Base-by-base conservation (phyloP, 371 early-diverging fungal species). In the Entomophthora muscae region DNA sequence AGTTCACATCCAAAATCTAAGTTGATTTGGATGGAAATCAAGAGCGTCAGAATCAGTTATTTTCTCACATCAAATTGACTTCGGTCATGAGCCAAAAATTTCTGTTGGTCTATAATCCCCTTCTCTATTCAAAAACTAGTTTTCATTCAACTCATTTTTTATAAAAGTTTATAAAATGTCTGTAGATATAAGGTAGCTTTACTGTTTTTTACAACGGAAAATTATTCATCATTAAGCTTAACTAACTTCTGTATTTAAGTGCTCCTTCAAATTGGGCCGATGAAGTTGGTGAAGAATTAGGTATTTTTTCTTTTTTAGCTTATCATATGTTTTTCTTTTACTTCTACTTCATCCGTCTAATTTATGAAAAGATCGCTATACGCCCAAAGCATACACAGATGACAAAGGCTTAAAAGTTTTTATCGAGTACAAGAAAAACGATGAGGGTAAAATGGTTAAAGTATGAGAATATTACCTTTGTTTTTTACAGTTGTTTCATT, bases 401-500 rank as follows among this genome's bases (percentile, higher is more conserved):
- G 83, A 81, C 65, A 89, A 92, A 64, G 93, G 91, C 53, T 84
- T 90, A 66, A 87, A 87, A 69, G 82, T 85, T 31, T 79, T 88
- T 63, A 78, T 88, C 60, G 88, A 88, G 77, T 85, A 81, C 76
- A 79, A 79, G 68, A 75, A 78, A 32, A 91, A 90, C 67, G 92
- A 89, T 29, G 88, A 89, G 53, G 91, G 92, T 72, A 86, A 86
- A 70, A 86, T 80, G 72, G 89, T 93, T 64, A 91, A 88, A 78
- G 84, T 86, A 73, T 54, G 62, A 30, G 23, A 33, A 33, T 33
- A 26, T 55, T 33, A 13, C 22, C 21, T 29, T 51, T 26, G 17
- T 55, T 52, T 5, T 62, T 5, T n/a, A n/a, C n/a, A n/a, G 24
- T 51, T 7, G n/a, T 32, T 23, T 21, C 26, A 17, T 52, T 66